A percentile compares a stretch with the other conserved stretches of the same genome.
phyloP scores from a whole-genome alignment of 495 filamentous ascomycete species.

The Haplographium delicatum region DNA sequence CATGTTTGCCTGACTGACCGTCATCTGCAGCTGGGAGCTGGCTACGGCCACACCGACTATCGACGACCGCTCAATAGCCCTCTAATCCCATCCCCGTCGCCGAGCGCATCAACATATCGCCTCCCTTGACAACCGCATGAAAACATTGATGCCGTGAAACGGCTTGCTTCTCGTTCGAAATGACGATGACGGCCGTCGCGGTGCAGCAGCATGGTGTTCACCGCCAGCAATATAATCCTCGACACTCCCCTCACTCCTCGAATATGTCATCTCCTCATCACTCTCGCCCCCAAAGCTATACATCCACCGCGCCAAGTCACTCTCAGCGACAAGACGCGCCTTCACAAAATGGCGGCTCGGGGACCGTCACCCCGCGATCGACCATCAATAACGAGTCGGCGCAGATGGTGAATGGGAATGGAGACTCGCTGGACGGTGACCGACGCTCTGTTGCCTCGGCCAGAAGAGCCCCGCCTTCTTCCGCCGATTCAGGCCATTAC shows the following conservation, averaged over 20 bases:
- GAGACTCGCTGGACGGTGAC: slow-evolving; percentile 2
- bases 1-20: slow-evolving; percentile 17
- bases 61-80: background rate
- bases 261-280: slow-evolving; percentile 23
- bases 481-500: background rate
- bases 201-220: slow-evolving; percentile 20
- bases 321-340: slow-evolving; percentile 14
- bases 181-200: slow-evolving; percentile 26
- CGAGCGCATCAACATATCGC: background rate
- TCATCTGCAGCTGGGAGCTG: slow-evolving; percentile 1
- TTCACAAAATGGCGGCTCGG: slow-evolving; percentile 13
- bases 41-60: background rate
- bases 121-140: background rate
- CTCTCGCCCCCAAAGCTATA: slow-evolving; percentile 43
- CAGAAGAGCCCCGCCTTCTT: background rate
- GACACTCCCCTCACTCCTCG: slow-evolving; percentile 23
- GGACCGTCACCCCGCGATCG: slow-evolving; percentile 12
- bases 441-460: background rate
- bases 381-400: slow-evolving; percentile 22
- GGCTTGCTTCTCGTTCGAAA: slow-evolving; percentile 4
- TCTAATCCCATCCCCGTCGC: background rate
- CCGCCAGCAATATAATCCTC: slow-evolving; percentile 22
- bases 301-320: slow-evolving; percentile 6
- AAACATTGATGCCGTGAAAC: slow-evolving; percentile 13
- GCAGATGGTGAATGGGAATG: slow-evolving; percentile 8